Evolutionary conservation across 345 rosid species (phyloP).

Genomic region (Excoecaria cochinchinensis): DNA sequence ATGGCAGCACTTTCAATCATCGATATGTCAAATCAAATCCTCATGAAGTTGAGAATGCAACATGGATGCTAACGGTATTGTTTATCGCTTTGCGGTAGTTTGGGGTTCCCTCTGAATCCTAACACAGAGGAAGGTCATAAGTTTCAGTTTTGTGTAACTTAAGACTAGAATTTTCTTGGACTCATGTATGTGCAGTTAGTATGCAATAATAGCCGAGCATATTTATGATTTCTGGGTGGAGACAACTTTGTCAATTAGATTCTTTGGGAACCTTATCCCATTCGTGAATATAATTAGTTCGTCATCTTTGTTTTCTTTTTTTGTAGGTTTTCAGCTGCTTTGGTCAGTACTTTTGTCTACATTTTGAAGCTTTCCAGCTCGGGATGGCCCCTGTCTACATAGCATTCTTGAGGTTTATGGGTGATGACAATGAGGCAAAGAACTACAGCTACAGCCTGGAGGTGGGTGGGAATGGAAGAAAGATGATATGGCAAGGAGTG

Average conservation of each 20-base stretch:
- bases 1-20: conserved; percentile 80
- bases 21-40: conserved; percentile 83
- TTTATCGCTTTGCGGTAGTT: neutral
- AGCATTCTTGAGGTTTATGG: conserved; percentile 78
- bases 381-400: conserved; percentile 78
- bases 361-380: conserved; percentile 80
- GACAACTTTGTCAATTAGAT: neutral
- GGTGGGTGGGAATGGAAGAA: conserved; percentile 83
- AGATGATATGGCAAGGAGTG: conserved; percentile 76
- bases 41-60: conserved; percentile 79
- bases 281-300: neutral
- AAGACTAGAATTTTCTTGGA: neutral
- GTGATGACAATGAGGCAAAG: conserved; percentile 74
- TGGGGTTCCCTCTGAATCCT: neutral
- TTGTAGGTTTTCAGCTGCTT: conserved; percentile 74
- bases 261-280: neutral
- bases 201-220: neutral
- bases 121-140: neutral
- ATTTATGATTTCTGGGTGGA: neutral
- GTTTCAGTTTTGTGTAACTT: no score
- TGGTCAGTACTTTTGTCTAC: conserved; percentile 76
- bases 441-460: conserved; percentile 77
- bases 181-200: neutral
- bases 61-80: conserved; percentile 80
- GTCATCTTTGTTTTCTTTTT: neutral